Evolutionary conservation across 2,329 filamentous ascomycete species (phyloP), one percentile per base, ranked within the genome.

Genomic region (Sphaerulina vaccinii): DNA sequence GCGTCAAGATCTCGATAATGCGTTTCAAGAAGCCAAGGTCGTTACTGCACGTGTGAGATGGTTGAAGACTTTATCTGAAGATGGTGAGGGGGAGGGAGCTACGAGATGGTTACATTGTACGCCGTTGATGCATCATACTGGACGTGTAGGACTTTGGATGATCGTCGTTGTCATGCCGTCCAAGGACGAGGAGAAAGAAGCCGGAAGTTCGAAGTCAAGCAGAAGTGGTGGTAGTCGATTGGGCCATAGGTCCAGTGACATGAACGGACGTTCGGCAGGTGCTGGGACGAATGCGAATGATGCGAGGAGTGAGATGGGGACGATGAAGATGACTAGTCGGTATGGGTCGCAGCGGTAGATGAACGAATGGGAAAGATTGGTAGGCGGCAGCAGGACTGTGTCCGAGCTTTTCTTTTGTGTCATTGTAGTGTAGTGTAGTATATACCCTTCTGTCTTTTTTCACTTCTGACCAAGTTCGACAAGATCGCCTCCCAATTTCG

Each of bases 111-210:
- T 52, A n/a, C 49, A 52, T 23, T 52, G 49, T 22, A 52, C 49
- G 9, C 49, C 49, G 16, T 15, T 52, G 21, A 52, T 52, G 24
- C 49, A 52, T 41, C 49, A 52, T 19, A 46, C 49, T 11, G 83
- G 84, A 1, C 73, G 79, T 2, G 80, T 90, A 0, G 87, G 87
- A 11, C 84, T 89, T 0, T 90, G 86, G 87, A 87, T 90, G 83
- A 76, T 90, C 5, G 78, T 89, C 0, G 74, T 90, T 13, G 81
- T 88, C 11, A 5, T 41, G 9, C 46, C 46, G 2, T 27, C 27
- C 29, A 37, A 49, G 2, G 33, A 46, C 10, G 33, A 46, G 9
- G 32, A 46, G 6, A n/a, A n/a, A n/a, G n/a, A 11, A 35, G 32
- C 13, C 32, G 32, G 32, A 5, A n/a, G 11, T n/a, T 35, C 13